Evolutionary conservation across 1,284 basidiomycete species (phyloP), one percentile per base, ranked within the genome.

Genomic region (Microbotryum violaceum): DNA sequence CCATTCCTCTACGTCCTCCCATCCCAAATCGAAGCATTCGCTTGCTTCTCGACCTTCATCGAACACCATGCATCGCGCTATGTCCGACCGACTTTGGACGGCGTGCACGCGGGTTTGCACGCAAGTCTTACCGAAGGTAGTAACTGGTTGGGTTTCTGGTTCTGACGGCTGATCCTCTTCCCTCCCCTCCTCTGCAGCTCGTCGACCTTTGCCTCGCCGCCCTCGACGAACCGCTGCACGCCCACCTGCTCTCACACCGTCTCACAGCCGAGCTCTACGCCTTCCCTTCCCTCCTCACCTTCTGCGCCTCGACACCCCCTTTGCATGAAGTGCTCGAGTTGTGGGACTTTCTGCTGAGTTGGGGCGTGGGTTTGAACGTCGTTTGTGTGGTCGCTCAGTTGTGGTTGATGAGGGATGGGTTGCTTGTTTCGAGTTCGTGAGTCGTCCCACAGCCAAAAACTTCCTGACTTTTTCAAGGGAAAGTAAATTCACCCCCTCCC

Each of bases 231-330:
- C 87, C 91, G 49, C 80, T 98, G 20, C 94, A 83, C 73, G 79
- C 80, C 16, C 82, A 92, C 75, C 79, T 98, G 47, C 83, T 87
- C 42, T 86, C 85, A 46, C 94, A 93, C 74, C 93, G 93, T 67
- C 82, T 98, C n/a, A 88, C 86, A n/a, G 94, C 94, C 6, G 92
- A 97, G 74, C 84, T 98, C 44, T 97, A 97, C 75, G 94, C 93
- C 1, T 97, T 98, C 72, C 90, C 94, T 52, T 96, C 93, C 59
- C 85, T 97, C 27, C 81, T 98, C 64, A 98, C 94, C 0, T 78
- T 97, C 31, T 97, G 92, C 75, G 94, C 93, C 12, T 96, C 93
- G 72, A 97, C 94, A 18, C 93, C 93, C 2, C 94, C 94, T 0
- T 80, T 98, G 1, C 88, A 91, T 71, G 88, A 97, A 78, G 92